Evolutionary conservation across 192 early-diverging fungal genomes (phyloP).

Genomic region (Gaertneriomyces sp.): DNA sequence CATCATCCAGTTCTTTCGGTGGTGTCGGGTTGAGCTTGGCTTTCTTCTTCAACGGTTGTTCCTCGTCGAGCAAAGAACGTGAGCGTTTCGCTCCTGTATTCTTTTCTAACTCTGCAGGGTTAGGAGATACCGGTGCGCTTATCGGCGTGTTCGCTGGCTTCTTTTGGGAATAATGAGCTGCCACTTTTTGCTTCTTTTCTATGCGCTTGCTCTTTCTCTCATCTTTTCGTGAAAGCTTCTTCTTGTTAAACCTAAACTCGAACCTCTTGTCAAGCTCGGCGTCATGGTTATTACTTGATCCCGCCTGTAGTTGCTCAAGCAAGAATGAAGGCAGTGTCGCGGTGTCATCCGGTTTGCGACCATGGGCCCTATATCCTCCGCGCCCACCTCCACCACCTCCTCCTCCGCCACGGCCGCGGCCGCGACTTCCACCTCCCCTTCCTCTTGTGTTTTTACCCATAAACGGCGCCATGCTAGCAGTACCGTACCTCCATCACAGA

Average conservation of each 20-base stretch:
- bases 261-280: conserved; percentile 22
- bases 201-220: conserved; percentile 29
- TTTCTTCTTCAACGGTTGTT: not conserved
- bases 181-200: conserved; percentile 31
- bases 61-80: no score
- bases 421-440: conserved; percentile 9
- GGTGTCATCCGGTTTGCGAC: conserved; percentile 14
- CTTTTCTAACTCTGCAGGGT: not conserved
- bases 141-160: not conserved
- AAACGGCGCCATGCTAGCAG: no score
- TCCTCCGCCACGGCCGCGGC: not conserved
- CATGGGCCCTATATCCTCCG: conserved; percentile 5
- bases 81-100: not conserved
- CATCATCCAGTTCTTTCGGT: conserved; percentile 1
- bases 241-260: conserved; percentile 29
- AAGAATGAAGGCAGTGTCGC: conserved; percentile 10
- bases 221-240: conserved; percentile 27
- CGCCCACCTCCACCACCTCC: conserved; percentile 2
- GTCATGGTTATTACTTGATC: not conserved
- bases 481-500: no score
- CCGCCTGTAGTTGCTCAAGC: conserved; percentile 2
- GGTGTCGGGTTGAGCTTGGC: not conserved
- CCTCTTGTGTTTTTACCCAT: not conserved
- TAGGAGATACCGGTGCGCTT: not conserved
- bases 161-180: conserved; percentile 11